Conservation (phyloP, 2,329 filamentous ascomycete genomes). For the Xylariaceae sp. region DNA sequence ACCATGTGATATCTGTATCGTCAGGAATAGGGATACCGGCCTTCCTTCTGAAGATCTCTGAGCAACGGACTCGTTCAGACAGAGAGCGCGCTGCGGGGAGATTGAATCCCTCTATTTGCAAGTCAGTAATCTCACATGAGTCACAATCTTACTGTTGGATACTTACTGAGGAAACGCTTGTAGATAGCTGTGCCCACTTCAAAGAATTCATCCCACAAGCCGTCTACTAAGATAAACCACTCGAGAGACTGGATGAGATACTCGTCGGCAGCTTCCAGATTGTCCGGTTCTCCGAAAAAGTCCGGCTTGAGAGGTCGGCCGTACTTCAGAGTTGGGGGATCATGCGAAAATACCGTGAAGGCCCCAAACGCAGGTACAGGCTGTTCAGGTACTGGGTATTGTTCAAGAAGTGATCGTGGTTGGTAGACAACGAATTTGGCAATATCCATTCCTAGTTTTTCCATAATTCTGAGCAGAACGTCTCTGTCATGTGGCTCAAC, state of each 20-base stretch:
- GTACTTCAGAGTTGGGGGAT: constrained; percentile 58
- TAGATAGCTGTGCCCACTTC: constrained; percentile 74
- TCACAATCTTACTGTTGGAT: not conserved
- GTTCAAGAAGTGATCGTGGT: constrained; percentile 57
- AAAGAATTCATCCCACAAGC: constrained; percentile 74
- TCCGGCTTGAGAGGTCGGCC: constrained; percentile 71
- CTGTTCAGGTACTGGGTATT: constrained; percentile 47
- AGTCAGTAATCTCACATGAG: constrained; percentile 13
- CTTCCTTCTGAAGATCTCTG: constrained; percentile 51
- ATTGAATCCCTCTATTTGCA: constrained; percentile 51
- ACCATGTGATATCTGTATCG: constrained; percentile 42
- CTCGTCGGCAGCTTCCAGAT: constrained; percentile 67
- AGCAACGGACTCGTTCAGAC: constrained; percentile 57
- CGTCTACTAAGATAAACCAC: constrained; percentile 80
- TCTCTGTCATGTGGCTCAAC: constrained; percentile 68
- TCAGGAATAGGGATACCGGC: constrained; percentile 42
- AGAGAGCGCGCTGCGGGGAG: constrained; percentile 62
- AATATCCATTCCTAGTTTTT: constrained; percentile 74
- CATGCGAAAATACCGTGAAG: constrained; percentile 59
- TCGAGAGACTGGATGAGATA: constrained; percentile 78
- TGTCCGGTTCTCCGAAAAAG: constrained; percentile 68
- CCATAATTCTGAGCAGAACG: constrained; percentile 75
- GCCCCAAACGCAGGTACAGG: constrained; percentile 49
- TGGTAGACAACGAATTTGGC: constrained; percentile 76
- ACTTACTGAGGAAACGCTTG: constrained; percentile 82